phyloP scores from a whole-genome alignment of 2,329 filamentous ascomycete genomes.

The Emergomyces pasteurianus region DNA sequence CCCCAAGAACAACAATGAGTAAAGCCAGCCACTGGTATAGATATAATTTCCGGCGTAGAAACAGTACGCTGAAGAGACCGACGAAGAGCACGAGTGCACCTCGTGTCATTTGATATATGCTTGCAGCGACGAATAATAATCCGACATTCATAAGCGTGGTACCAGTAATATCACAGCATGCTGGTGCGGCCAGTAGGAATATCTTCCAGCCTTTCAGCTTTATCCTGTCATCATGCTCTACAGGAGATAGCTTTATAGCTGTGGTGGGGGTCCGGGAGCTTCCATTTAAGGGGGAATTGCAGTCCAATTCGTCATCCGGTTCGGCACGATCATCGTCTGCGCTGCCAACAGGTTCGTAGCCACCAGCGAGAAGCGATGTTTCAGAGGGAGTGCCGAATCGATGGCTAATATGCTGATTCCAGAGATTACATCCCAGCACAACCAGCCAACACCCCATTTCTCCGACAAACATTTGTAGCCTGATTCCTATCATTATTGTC shows the following conservation, averaged over 20 bases:
- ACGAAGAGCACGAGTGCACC: conserved; percentile 93
- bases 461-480: conserved; percentile 89
- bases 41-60: conserved; percentile 65
- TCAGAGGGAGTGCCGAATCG: conserved; percentile 26
- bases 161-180: conserved; percentile 85
- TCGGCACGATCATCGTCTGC: conserved; percentile 36
- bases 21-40: conserved; percentile 90
- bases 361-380: conserved; percentile 35
- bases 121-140: conserved; percentile 82
- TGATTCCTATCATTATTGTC: conserved; percentile 15
- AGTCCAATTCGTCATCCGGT: conserved; percentile 35
- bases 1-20: conserved; percentile 74
- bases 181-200: conserved; percentile 66
- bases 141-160: conserved; percentile 98
- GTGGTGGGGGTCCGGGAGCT: conserved; percentile 40
- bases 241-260: conserved; percentile 26
- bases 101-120: conserved; percentile 97
- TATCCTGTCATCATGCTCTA: conserved; percentile 43
- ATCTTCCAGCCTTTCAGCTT: conserved; percentile 60
- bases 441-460: conserved; percentile 96
- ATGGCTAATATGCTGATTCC: conserved; percentile 42
- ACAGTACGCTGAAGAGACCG: conserved; percentile 85
- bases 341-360: conserved; percentile 54
- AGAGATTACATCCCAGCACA: conserved; percentile 57
- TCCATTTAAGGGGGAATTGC: conserved; percentile 30